These are phyloP conservation scores for Didymella segeticola DNA, from an alignment of 2,329 filamentous ascomycete species.

Conservation along the genomic window DNA sequence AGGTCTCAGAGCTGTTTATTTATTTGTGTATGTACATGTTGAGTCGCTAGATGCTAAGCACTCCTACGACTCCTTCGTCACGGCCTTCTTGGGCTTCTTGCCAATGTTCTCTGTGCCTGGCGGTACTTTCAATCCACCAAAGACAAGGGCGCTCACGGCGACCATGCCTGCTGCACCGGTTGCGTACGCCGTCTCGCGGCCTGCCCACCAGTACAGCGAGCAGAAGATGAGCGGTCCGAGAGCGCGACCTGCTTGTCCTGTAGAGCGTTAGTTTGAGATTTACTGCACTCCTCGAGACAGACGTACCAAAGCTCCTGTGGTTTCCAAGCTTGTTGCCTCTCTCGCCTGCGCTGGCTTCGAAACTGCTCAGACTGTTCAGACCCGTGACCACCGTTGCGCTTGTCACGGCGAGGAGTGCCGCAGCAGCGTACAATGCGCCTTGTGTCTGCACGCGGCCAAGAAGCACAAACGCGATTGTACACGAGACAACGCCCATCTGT, in stretches of 20 bases:
- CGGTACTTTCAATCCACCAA: conserved; percentile 74
- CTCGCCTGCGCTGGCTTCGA: conserved; percentile 82
- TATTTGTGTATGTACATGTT: background rate
- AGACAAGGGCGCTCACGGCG: conserved; percentile 73
- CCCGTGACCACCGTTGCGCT: conserved; percentile 95
- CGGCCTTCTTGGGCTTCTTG: conserved; percentile 32
- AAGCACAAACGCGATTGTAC: conserved; percentile 79
- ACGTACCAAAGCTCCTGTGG: conserved; percentile 68
- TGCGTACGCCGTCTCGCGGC: conserved; percentile 81
- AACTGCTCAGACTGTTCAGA: conserved; percentile 87
- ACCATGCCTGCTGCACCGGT: conserved; percentile 83
- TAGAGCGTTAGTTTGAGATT: conserved; percentile 19
- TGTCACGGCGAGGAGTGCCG: conserved; percentile 83
- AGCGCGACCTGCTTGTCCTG: conserved; percentile 87
- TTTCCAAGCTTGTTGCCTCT: conserved; percentile 86
- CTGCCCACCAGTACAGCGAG: conserved; percentile 98
- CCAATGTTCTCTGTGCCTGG: conserved; percentile 45
- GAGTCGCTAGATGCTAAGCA: no score
- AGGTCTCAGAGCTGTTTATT: no score
- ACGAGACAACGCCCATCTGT: conserved; percentile 77
- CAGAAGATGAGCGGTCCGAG: conserved; percentile 90
- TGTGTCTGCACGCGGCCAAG: conserved; percentile 74
- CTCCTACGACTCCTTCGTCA: background rate
- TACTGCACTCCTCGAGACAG: background rate
- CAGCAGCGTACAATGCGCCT: conserved; percentile 77